Evolutionary conservation across 805 yeast species (phyloP), one percentile per base, ranked within the genome.

Genomic region (Tetrapisispora taiwanensis): DNA sequence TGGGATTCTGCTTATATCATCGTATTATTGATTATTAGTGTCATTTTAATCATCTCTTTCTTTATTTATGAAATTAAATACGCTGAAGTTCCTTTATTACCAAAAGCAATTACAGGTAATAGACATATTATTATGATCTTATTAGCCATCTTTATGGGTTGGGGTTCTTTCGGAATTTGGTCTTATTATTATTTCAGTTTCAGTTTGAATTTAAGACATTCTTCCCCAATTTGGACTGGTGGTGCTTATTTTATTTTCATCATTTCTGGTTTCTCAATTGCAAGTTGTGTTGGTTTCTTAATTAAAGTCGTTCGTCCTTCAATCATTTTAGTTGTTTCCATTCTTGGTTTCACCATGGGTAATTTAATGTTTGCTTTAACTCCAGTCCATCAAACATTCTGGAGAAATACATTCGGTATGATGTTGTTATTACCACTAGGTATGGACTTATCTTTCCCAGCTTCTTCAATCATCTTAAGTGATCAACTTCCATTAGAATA

Each of bases 81-180:
- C 52, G 70, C 72, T 30, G 26, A 55, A 33, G 50, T 69, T 50
- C 87, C 87, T 10, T 57, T 81, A 14, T 52, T 81, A 7, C 88
- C 87, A 2, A 53, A 56, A 9, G 65, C 69, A 1, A 69, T 73
- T 1, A 67, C 79, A 57, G 69, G 67, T 41, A 44, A 60, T 7
- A 69, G 73, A 32, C 52, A 49, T 37, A 68, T 72, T 20, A 67
- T 72, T 0, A 56, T 78, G 46, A 74, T 79, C 1, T 62, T 84
- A 36, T 52, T 62, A 1, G 68, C 76, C 35, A 64, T 81, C 30
- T 68, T 75, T 3, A 62, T 77, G 6, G 90, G 90, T 0, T 84
- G 92, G 92, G 81, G 85, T 1, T 73, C 84, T 17, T 84, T 83
- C 63, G 88, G 90, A 2, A 68, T 81, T 24, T 81, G 84, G 79